phyloP scores from a whole-genome alignment of 371 early-diverging fungal species.

The Dichotomocladium elegans region DNA sequence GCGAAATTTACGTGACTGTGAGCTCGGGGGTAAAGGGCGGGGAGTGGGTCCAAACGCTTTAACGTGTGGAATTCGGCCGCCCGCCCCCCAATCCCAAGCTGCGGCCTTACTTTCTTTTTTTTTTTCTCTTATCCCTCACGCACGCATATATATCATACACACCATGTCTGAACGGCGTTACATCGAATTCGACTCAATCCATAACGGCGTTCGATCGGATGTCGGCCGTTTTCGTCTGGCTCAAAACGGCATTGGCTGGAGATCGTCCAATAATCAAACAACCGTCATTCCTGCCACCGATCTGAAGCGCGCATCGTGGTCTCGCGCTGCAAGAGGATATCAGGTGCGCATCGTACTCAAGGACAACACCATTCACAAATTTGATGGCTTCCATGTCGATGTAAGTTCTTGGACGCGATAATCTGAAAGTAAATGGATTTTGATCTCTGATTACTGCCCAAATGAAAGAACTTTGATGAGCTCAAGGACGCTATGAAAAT shows the following conservation, averaged over 20 bases:
- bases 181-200: conserved; percentile 40
- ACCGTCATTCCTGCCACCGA: conserved; percentile 66
- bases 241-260: conserved; percentile 82
- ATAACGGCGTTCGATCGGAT: conserved; percentile 41
- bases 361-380: conserved; percentile 71
- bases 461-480: conserved; percentile 83
- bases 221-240: conserved; percentile 72
- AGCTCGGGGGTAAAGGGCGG: too few relatives aligned
- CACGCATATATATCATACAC: not conserved
- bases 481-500: conserved; percentile 65
- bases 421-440: not conserved
- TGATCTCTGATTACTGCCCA: too few relatives aligned
- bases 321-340: conserved; percentile 81
- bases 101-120: not conserved
- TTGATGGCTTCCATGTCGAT: conserved; percentile 87
- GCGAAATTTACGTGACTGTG: too few relatives aligned
- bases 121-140: not conserved
- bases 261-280: conserved; percentile 55
- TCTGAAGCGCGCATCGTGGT: conserved; percentile 68
- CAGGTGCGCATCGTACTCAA: conserved; percentile 74
- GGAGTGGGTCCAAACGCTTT: too few relatives aligned
- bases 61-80: too few relatives aligned
- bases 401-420: too few relatives aligned
- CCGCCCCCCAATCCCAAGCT: too few relatives aligned
- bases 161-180: conserved; percentile 12